Conservation (phyloP, 1,139 yeast species). For the Taphrina wiesneri region DNA sequence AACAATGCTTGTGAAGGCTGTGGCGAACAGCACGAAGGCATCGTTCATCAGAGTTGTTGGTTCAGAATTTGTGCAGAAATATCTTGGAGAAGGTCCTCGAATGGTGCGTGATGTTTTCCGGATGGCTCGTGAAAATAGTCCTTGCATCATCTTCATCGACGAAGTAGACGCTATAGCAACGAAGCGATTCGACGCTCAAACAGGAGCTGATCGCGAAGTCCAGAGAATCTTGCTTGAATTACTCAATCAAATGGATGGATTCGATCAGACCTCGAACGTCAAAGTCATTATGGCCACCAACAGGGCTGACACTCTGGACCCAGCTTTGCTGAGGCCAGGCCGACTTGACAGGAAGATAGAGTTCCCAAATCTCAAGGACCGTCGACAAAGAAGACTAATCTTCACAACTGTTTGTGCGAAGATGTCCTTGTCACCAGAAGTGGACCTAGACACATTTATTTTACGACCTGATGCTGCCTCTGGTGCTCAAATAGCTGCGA, state of each 20-base stretch:
- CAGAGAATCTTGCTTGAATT: slow-evolving; percentile 95
- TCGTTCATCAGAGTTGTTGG: slow-evolving; percentile 96
- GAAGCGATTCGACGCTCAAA: slow-evolving; percentile 97
- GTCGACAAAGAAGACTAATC: slow-evolving; percentile 95
- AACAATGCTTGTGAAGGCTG: slow-evolving; percentile 98
- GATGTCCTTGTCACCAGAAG: slow-evolving; percentile 98
- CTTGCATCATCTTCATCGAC: slow-evolving; percentile 94
- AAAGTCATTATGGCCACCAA: slow-evolving; percentile 99
- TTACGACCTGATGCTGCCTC: slow-evolving; percentile 94
- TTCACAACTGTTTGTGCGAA: slow-evolving; percentile 94
- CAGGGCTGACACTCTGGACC: slow-evolving; percentile 96
- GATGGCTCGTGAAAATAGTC: slow-evolving; percentile 94
- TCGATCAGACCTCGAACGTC: slow-evolving; percentile 91
- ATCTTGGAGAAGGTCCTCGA: slow-evolving; percentile 98
- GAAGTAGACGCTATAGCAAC: slow-evolving; percentile 99
- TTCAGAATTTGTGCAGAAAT: slow-evolving; percentile 96
- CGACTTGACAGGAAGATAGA: slow-evolving; percentile 97
- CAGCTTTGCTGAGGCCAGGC: slow-evolving; percentile 96
- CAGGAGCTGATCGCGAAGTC: slow-evolving; percentile 99
- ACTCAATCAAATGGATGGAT: slow-evolving; percentile 98
- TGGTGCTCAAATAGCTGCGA: slow-evolving; percentile 97
- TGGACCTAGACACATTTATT: slow-evolving; percentile 89
- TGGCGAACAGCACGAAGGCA: slow-evolving; percentile 94
- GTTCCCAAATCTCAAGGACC: slow-evolving; percentile 90
- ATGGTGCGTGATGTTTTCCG: slow-evolving; percentile 99